Evolutionary conservation across 495 filamentous ascomycete species (phyloP), one percentile per base, ranked within the genome.

Genomic region (Viridothelium virens): DNA sequence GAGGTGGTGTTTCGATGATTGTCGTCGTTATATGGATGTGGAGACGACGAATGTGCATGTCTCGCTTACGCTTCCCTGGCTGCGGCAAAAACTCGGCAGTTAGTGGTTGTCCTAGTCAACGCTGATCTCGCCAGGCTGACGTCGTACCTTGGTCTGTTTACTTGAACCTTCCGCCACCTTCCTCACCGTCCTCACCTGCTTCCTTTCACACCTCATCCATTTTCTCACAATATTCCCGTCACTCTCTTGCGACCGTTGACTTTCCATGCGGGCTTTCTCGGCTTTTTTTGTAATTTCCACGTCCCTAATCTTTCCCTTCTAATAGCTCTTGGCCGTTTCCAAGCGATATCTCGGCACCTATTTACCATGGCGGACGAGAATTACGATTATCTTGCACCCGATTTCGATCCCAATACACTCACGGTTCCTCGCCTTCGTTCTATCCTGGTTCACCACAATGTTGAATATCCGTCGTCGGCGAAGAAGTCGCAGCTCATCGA

Each of bases 401-500:
- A 83, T 69, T 97, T 96, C 76, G 92, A 97, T 72, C 88, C 95
- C 36, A 79, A 80, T 67, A 85, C 84, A 63, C 82, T 97, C 64
- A 97, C 91, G 4, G 85, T 96, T 37, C 90, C 93, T 48, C 86
- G 87, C 44, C 83, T 98, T 65, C 89, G 94, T 56, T 89, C 88
- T 31, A 93, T 97, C 67, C 86, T 98, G 38, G 87, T 97, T 69
- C 87, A 85, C 64, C 88, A 98, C 77, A 87, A 91, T 74, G 80
- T 97, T 66, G 71, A 85, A 12, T 97, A 96, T 76, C 87, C 92
- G 0, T 85, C 91, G 7, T 84, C 91, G 62, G 86, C 89, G 41
- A 97, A 97, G 77, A 98, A 98, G 78, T 76, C 85, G 1, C 87
- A 96, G 69, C 86, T 98, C 48, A 78, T 98, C 64, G 85, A 88